phyloP scores from a whole-genome alignment of 441 rosid species.

The Flueggea neowawraea region DNA sequence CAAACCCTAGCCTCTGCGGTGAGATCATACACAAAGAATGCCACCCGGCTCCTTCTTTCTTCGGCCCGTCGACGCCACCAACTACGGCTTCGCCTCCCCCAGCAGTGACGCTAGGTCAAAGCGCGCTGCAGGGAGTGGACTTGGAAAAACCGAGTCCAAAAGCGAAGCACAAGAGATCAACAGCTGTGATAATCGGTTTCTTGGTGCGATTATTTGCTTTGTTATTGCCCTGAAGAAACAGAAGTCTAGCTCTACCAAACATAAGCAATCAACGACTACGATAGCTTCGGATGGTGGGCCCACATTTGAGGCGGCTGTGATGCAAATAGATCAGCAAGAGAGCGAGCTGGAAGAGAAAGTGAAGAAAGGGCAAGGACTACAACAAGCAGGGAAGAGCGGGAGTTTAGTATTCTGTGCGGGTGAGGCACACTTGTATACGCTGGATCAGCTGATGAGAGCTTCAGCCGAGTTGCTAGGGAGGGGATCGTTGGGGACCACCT shows the following conservation, averaged over 20 bases:
- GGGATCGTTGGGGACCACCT: conserved; percentile 81
- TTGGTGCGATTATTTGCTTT: conserved; percentile 41
- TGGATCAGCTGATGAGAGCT: conserved; percentile 93
- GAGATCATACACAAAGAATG: conserved; percentile 82
- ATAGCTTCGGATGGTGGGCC: conserved; percentile 27
- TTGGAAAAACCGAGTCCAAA: conserved; percentile 29
- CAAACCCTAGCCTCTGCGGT: conserved; percentile 84
- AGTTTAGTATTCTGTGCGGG: conserved; percentile 63
- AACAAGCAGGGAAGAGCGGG: conserved; percentile 43
- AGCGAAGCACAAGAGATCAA: conserved; percentile 34
- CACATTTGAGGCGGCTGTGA: conserved; percentile 45
- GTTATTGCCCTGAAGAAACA: conserved; percentile 41
- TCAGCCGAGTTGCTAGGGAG: conserved; percentile 93
- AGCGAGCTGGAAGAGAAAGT: conserved; percentile 63
- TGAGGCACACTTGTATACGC: conserved; percentile 53
- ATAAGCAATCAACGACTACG: conserved; percentile 26
- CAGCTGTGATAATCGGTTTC: conserved; percentile 56
- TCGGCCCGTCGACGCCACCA: conserved; percentile 37
- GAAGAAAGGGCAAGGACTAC: conserved; percentile 58
- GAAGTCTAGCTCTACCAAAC: conserved; percentile 11
- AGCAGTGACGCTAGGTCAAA: conserved; percentile 38
- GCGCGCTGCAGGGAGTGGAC: conserved; percentile 47
- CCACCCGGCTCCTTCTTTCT: conserved; percentile 56
- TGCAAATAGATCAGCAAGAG: conserved; percentile 57
- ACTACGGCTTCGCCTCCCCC: conserved; percentile 40